These are phyloP conservation scores for Rhodotorula sp. DNA, from an alignment of 1,284 basidiomycete genomes.

Conservation along the genomic window DNA sequence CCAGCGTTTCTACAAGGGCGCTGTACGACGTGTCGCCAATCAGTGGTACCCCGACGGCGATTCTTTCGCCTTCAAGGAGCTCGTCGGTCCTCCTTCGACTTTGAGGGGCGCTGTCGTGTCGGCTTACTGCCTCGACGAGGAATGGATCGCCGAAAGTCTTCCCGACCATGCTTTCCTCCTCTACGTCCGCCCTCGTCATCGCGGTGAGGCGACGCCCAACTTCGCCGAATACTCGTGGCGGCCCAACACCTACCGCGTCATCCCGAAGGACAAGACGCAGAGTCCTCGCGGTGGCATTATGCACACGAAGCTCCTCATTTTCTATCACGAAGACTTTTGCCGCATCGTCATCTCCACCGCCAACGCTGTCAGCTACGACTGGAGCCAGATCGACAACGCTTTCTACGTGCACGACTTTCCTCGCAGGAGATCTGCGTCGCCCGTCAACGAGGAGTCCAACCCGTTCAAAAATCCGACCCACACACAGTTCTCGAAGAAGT, in stretches of 20 bases:
- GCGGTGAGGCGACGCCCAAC: neutral
- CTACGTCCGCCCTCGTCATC: constrained; percentile 24
- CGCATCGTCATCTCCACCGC: constrained; percentile 38
- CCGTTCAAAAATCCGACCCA: constrained; percentile 31
- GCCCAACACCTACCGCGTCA: constrained; percentile 8
- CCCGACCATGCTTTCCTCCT: constrained; percentile 12
- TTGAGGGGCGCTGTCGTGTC: constrained; percentile 25
- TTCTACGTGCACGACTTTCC: constrained; percentile 41
- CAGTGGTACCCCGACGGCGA: constrained; percentile 6
- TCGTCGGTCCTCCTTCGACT: constrained; percentile 18
- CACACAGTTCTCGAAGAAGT: constrained; percentile 22
- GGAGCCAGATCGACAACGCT: constrained; percentile 35
- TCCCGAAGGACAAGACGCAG: neutral
- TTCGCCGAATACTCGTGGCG: neutral
- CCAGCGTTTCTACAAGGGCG: constrained; percentile 27
- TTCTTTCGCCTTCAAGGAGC: constrained; percentile 24
- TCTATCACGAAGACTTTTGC: constrained; percentile 21
- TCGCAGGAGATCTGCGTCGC: neutral
- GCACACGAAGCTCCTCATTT: constrained; percentile 35
- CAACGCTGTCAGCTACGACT: constrained; percentile 35
- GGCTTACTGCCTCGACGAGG: constrained; percentile 17
- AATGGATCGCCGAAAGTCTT: constrained; percentile 32
- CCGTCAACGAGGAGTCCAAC: neutral
- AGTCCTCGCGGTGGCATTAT: constrained; percentile 2
- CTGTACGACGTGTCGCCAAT: constrained; percentile 28